phyloP scores from a whole-genome alignment of 108 stramenopile species.

The Stephanodiscus triporus region DNA sequence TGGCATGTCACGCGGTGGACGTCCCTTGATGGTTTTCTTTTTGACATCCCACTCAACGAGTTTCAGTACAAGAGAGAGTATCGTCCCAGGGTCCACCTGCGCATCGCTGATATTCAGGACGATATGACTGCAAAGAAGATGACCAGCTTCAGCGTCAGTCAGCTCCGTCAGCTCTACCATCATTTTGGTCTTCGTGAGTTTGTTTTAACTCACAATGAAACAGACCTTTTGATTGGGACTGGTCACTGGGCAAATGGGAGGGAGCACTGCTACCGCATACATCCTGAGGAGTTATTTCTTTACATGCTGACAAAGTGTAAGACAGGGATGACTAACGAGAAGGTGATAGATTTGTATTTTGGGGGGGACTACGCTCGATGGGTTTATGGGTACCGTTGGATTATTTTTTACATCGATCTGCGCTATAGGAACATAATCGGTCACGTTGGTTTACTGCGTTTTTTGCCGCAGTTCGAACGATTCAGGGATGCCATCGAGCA shows the following conservation, averaged over 20 bases:
- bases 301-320: not conserved
- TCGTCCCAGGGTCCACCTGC: not conserved
- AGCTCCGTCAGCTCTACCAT: not conserved
- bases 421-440: not conserved
- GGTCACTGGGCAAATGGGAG: not conserved
- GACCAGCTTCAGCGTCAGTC: not conserved
- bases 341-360: not conserved
- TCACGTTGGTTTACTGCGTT: too few species aligned
- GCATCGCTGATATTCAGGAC: not conserved
- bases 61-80: too few species aligned
- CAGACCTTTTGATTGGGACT: not conserved
- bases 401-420: not conserved
- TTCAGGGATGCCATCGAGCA: slow-evolving; percentile 3
- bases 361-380: slow-evolving; percentile 3
- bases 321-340: not conserved
- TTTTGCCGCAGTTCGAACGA: not conserved
- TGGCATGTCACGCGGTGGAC: too few species aligned
- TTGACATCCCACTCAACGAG: too few species aligned
- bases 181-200: not conserved
- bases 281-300: slow-evolving; percentile 6
- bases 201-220: not conserved
- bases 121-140: not conserved
- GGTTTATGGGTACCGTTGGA: not conserved
- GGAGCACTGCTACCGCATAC: not conserved
- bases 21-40: too few species aligned